Percentiles rank a stretch among this genome's conserved stretches.
Conservation (phyloP, 176 grass and related monocot species). For the Miscanthus lutarioriparius region DNA sequence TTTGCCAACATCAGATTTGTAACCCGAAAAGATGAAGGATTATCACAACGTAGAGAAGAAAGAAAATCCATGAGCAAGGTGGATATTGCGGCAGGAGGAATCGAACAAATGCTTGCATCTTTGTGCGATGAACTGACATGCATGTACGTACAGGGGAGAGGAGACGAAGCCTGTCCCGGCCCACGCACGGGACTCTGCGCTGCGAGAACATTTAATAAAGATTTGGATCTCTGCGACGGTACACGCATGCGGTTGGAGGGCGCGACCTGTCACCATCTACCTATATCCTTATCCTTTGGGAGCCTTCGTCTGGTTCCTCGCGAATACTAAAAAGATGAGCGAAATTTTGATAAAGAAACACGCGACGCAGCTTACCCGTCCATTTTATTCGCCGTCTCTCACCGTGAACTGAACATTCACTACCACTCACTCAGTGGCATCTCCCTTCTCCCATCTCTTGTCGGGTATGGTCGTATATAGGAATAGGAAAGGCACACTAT, state of each 20-base stretch:
- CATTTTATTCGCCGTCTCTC: neutral
- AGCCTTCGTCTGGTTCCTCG: neutral
- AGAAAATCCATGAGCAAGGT: neutral
- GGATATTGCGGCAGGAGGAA: neutral
- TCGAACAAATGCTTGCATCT: neutral
- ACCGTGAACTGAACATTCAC: neutral
- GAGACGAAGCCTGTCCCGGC: neutral
- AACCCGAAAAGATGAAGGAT: neutral
- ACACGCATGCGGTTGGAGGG: neutral
- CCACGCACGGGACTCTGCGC: neutral
- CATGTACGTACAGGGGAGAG: neutral
- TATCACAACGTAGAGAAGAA: neutral
- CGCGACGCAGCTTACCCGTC: neutral
- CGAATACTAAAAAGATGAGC: slow-evolving; percentile 16
- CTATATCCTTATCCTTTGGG: slow-evolving; percentile 31
- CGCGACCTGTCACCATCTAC: neutral
- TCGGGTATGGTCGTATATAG: no score
- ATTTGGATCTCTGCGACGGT: slow-evolving; percentile 6
- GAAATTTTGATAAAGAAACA: neutral
- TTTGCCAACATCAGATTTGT: neutral
- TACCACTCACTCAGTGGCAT: no score
- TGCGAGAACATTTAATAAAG: neutral
- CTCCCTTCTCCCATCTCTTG: no score
- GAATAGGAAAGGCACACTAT: no score
- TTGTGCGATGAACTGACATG: slow-evolving; percentile 26